Base-by-base conservation (phyloP, 2,329 filamentous ascomycete genomes). In the Ophiocordyceps australis region DNA sequence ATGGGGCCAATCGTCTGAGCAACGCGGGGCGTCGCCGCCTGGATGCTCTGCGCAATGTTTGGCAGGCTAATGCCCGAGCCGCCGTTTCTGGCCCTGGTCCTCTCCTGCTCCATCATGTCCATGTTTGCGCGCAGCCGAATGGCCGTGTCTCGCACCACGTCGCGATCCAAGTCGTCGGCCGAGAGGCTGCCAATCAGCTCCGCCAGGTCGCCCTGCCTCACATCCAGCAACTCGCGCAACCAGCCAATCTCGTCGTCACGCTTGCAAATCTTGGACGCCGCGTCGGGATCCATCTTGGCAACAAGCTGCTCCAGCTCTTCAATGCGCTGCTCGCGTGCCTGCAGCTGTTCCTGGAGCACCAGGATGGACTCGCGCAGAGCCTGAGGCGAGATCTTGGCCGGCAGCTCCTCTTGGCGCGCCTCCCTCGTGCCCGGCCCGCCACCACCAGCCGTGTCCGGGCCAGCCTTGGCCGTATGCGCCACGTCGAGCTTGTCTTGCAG, bases 81-180 rank as follows among this genome's bases (percentile, higher is more conserved):
- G 24, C 74, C 74, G 28, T 76, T 73, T 52, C 80, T 66, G 1
- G 81, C 74, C 31, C 89, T 69, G 49, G 95, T 86, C 26, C 82
- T 80, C 52, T 94, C 85, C 46, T 93, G 82, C 45, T 91, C 80
- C 49, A 98, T 86, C 89, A 98, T 98, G 46, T 95, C 82, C 19
- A 98, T 61, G 42, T 93, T 94, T 10, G 89, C 81, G 46, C 82
- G 81, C 32, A 98, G 73, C 27, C 89, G 76, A 38, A 95, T 95
- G 19, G 82, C 80, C 5, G 85, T 83, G 45, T 95, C 85, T 39
- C 79, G 80, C 35, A 94, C 78, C 5, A 68, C 65, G 33, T 82
- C 71, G 30, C 71, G 69, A 47, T 95, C 75, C 45, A 80, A 89
- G 15, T 63, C 58, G 5, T 83, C 74, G 33, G 73, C 63, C 3